phyloP scores from a whole-genome alignment of 371 early-diverging fungal species.

The Rhizopus sp. region DNA sequence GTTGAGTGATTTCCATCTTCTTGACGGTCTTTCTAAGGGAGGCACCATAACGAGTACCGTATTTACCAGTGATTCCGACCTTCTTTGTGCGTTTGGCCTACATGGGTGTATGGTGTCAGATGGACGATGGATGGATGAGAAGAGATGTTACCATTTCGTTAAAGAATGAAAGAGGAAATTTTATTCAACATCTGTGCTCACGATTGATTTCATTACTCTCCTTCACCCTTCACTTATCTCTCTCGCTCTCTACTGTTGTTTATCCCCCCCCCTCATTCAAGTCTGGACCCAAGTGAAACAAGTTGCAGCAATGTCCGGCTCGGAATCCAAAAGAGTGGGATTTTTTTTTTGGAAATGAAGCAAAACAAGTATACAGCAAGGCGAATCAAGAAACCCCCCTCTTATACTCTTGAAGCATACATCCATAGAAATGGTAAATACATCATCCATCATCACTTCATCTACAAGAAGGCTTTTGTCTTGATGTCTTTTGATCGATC shows the following conservation, averaged over 20 bases:
- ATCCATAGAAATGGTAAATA: conserved; percentile 7
- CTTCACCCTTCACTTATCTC: no score
- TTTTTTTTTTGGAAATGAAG: neutral
- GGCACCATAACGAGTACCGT: conserved; percentile 99
- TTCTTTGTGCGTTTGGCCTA: conserved; percentile 99
- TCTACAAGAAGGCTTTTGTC: neutral
- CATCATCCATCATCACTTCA: neutral
- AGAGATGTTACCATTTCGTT: conserved; percentile 21
- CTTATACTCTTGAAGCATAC: conserved; percentile 17
- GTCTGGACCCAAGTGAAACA: neutral
- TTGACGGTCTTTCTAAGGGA: conserved; percentile 99
- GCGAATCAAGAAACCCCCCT: conserved; percentile 9
- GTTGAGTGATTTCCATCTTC: conserved; percentile 99
- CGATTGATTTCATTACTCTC: no score
- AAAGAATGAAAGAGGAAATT: conserved; percentile 4
- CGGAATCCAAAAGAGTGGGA: neutral
- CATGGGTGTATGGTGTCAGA: conserved; percentile 1
- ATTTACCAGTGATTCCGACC: conserved; percentile 99
- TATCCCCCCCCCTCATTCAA: no score
- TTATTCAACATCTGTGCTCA: neutral
- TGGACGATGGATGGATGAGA: conserved; percentile 32
- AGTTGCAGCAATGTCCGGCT: neutral
- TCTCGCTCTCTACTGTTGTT: no score
- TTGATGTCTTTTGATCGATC: neutral
- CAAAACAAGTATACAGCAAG: neutral